Evolutionary conservation across 2,329 filamentous ascomycete species (phyloP).

Genomic region (Curvularia eragrostidis): DNA sequence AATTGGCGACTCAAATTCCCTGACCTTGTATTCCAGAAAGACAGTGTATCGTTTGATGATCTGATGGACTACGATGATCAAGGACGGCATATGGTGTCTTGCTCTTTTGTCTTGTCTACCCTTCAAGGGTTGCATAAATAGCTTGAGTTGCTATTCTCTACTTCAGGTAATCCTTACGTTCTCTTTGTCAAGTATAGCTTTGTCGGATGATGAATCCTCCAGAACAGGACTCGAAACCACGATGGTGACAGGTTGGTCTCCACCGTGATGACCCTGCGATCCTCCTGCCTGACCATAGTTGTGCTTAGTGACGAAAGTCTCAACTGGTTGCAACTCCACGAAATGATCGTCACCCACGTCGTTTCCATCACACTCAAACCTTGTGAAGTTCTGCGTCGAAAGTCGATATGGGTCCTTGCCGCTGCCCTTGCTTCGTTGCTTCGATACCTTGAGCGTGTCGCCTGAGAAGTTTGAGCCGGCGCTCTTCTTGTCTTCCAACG

Average conservation of each 20-base stretch:
- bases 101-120: background rate
- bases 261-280: background rate
- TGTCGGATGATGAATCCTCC: background rate
- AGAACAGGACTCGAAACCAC: background rate
- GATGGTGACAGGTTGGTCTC: background rate
- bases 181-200: background rate
- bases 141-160: background rate
- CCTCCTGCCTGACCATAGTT: background rate
- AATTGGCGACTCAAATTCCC: background rate
- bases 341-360: background rate
- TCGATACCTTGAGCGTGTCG: background rate
- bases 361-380: background rate
- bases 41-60: background rate
- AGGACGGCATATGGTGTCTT: background rate
- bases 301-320: background rate
- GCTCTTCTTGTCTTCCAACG: constrained; percentile 5
- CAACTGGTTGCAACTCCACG: background rate
- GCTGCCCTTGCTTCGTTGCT: background rate
- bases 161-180: background rate
- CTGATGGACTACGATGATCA: background rate
- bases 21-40: background rate
- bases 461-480: constrained; percentile 1
- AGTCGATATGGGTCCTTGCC: background rate
- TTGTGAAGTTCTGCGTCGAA: background rate
- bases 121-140: background rate